Base-by-base conservation (phyloP, 2,329 filamentous ascomycete species). In the Xylaria sp. region DNA sequence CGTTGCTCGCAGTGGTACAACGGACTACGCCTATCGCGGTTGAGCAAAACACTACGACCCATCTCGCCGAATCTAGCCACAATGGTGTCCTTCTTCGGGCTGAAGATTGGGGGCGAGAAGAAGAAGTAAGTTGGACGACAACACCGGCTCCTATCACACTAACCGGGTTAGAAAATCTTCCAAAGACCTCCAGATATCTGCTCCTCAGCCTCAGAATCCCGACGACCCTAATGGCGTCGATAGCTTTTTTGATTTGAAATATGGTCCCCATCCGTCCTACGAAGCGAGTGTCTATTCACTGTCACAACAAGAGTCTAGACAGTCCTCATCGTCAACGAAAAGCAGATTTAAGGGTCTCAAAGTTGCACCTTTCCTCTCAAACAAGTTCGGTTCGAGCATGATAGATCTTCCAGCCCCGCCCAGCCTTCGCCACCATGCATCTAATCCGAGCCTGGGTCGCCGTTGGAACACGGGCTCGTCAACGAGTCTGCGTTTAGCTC, bases 81-180 rank as follows among this genome's bases (percentile, higher is more conserved):
- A 56, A 89, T 89, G 87, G 87, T 89, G 25, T 88, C 87, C 2
- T 87, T 89, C 72, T 88, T 89, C 71, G 86, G 87, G 59, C 79
- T 89, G 76, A 88, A 85, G 76, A 81, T 88, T 69, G 85, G 86
- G 28, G 72, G 70, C 59, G 82, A 82, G 73, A 85, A 86, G 70
- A 88, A 84, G 80, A 89, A 88, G 78, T 84, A 80, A 82, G 86
- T 83, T n/a, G 12, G 41, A 63, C 37, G 44, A 69, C 68, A 65
- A 28, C 50, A 62, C 9, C 32, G 3, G 9, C 32, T 51, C 51
- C 69, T 46, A 68, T 63, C 51, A 62, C 65, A 65, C 72, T 77
- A 69, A 74, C 65, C 51, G 54, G 25, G n/a, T 48, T 70, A 80
- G 79, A 70, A 81, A 80, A 81, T 78, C 70, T 75, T 74, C 63